A percentile compares a stretch with the other conserved stretches of the same genome.
phyloP scores from a whole-genome alignment of 257 asterid genomes.

The Orobanche coerulescens region DNA sequence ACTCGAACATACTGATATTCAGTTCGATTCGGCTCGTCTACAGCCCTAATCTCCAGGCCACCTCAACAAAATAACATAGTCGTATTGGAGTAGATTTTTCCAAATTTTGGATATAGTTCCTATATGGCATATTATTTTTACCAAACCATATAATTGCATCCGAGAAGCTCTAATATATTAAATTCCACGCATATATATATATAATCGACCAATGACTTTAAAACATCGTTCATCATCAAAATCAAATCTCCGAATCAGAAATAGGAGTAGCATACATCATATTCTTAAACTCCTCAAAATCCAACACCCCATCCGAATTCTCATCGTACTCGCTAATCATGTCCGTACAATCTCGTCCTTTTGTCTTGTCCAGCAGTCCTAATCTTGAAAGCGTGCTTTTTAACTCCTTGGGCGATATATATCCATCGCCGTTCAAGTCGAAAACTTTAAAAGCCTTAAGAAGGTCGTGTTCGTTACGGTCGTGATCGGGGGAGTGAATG shows the following conservation, averaged over 20 bases:
- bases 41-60: too few relatives aligned
- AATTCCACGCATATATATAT: too few relatives aligned
- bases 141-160: too few relatives aligned
- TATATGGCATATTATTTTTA: too few relatives aligned
- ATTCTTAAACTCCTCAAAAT: slow-evolving; percentile 61
- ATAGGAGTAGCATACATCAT: slow-evolving; percentile 45
- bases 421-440: slow-evolving; percentile 52
- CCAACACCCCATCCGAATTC: slow-evolving; percentile 64
- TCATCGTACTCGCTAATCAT: slow-evolving; percentile 51
- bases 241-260: slow-evolving; percentile 12
- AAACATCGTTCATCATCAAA: background rate
- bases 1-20: too few relatives aligned
- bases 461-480: slow-evolving; percentile 32
- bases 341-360: slow-evolving; percentile 36
- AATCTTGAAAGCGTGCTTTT: slow-evolving; percentile 38
- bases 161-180: too few relatives aligned
- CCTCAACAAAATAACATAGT: too few relatives aligned
- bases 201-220: background rate
- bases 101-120: too few relatives aligned
- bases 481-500: background rate
- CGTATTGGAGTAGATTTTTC: too few relatives aligned
- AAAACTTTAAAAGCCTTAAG: slow-evolving; percentile 46
- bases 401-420: slow-evolving; percentile 51
- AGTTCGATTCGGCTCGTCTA: too few relatives aligned
- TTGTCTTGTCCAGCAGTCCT: slow-evolving; percentile 35